These are phyloP conservation scores for Candida rishiriensis DNA, from an alignment of 805 yeast genomes.

Conservation along the genomic window DNA sequence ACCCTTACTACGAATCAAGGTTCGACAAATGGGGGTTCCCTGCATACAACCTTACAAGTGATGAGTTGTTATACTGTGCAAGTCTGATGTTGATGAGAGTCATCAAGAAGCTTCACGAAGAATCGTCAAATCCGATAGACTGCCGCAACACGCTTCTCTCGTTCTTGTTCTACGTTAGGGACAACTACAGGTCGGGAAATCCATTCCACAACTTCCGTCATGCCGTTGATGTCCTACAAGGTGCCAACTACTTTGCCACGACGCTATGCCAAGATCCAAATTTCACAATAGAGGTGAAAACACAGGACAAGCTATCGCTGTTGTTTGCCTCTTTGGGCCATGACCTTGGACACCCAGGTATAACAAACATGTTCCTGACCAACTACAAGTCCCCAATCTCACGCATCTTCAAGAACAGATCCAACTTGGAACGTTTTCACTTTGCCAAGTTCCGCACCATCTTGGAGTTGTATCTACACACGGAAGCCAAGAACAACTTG, in stretches of 20 bases:
- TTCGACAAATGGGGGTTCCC: slow-evolving; percentile 65
- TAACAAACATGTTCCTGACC: slow-evolving; percentile 72
- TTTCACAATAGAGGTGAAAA: slow-evolving; percentile 9
- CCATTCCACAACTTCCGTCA: slow-evolving; percentile 95
- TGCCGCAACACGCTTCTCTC: slow-evolving; percentile 43
- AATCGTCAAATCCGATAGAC: background rate
- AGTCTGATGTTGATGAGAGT: slow-evolving; percentile 42
- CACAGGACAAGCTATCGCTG: slow-evolving; percentile 49
- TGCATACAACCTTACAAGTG: slow-evolving; percentile 58
- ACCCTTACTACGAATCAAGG: slow-evolving; percentile 26
- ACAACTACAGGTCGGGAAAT: slow-evolving; percentile 77
- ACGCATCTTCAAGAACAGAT: slow-evolving; percentile 52
- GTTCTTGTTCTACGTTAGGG: slow-evolving; percentile 64
- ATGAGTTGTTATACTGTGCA: slow-evolving; percentile 63
- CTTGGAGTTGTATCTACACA: slow-evolving; percentile 12
- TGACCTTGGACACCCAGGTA: slow-evolving; percentile 95
- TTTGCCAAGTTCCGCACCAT: slow-evolving; percentile 54
- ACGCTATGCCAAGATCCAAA: slow-evolving; percentile 7
- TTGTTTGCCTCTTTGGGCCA: slow-evolving; percentile 88
- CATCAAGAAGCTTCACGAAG: background rate
- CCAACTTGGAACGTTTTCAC: slow-evolving; percentile 83
- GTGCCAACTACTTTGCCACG: slow-evolving; percentile 61
- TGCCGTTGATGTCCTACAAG: slow-evolving; percentile 93
- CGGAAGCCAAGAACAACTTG: background rate
- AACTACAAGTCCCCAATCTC: slow-evolving; percentile 61